Evolutionary conservation across 768 basidiomycete genomes (phyloP), one percentile per base, ranked within the genome.

Genomic region (Amanita muscaria): DNA sequence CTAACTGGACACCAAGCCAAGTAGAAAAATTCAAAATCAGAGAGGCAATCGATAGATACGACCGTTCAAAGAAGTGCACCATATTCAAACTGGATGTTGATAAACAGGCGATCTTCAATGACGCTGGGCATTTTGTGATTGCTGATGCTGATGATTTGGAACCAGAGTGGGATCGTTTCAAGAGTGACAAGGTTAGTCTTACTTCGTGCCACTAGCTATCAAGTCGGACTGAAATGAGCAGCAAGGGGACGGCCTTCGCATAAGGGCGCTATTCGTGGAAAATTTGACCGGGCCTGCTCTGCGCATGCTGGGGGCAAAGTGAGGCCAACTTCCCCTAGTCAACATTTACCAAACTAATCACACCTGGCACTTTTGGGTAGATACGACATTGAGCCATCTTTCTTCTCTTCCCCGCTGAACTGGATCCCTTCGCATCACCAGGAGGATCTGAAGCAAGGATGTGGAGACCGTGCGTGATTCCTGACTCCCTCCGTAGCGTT

Each of bases 401-500:
- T 78, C 59, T 82, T 74, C 52, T 79, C 78, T 0, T 80, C 79
- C 0, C 76, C 77, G 8, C 51, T 79, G 2, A 79, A 76, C 47
- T 80, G 78, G 79, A 83, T 81, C 49, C 80, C 80, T 1, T 76
- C 77, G 1, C 70, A 79, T 44, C 83, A 74, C 42, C 73, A 79
- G 48, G 79, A 80, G 50, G 70, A 67, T 36, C 46, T 68, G 1
- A 27, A 50, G 3, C 52, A 54, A n/a, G 59, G 61, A 4, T 30
- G 60, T 42, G 70, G 76, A 52, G 79, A 81, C 59, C 79, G 77
- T 80, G 49, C 52, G 77, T 44, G 14, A 10, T 18, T n/a, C 27
- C 23, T 22, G 7, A n/a, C 41, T 14, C 7, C 37, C 21, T 15
- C 42, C 46, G 31, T 15, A n/a, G n/a, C 4, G 14, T n/a, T 15